A percentile compares a stretch with the other conserved stretches of the same genome.
phyloP scores from a whole-genome alignment of 2,329 filamentous ascomycete genomes.

The Ascochyta pisi region DNA sequence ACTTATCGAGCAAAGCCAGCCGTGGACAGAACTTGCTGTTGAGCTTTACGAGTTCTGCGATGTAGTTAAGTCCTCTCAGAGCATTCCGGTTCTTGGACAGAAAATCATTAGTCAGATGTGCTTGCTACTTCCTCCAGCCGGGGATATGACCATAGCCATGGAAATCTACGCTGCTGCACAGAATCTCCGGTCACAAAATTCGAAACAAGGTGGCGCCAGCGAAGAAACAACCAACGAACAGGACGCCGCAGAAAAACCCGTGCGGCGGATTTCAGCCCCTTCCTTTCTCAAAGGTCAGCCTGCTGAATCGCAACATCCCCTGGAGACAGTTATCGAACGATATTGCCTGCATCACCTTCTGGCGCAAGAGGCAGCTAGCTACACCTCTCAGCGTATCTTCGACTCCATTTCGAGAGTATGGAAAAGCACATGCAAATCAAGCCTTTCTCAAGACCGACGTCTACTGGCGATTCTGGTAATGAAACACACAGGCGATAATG shows the following conservation, averaged over 20 bases:
- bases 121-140: constrained; percentile 21
- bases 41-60: constrained; percentile 33
- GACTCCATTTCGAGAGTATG: constrained; percentile 29
- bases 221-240: background rate
- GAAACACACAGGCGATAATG: constrained; percentile 6
- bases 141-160: constrained; percentile 17
- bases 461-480: constrained; percentile 28
- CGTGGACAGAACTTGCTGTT: constrained; percentile 28
- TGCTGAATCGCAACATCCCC: background rate
- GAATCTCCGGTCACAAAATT: background rate
- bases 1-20: constrained; percentile 22
- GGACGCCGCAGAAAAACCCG: no score
- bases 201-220: no score
- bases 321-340: constrained; percentile 26
- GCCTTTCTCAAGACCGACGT: constrained; percentile 17
- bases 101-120: constrained; percentile 7
- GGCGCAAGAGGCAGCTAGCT: constrained; percentile 8
- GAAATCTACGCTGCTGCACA: constrained; percentile 25
- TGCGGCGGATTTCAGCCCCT: background rate
- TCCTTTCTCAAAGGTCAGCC: background rate
- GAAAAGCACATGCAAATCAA: constrained; percentile 15
- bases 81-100: constrained; percentile 4
- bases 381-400: constrained; percentile 21
- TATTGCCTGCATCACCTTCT: constrained; percentile 29
- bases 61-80: constrained; percentile 23